Percentiles rank a stretch among this genome's conserved stretches.
Evolutionary conservation across 805 yeast genomes (phyloP).

Genomic region (Novakomyces olei): DNA sequence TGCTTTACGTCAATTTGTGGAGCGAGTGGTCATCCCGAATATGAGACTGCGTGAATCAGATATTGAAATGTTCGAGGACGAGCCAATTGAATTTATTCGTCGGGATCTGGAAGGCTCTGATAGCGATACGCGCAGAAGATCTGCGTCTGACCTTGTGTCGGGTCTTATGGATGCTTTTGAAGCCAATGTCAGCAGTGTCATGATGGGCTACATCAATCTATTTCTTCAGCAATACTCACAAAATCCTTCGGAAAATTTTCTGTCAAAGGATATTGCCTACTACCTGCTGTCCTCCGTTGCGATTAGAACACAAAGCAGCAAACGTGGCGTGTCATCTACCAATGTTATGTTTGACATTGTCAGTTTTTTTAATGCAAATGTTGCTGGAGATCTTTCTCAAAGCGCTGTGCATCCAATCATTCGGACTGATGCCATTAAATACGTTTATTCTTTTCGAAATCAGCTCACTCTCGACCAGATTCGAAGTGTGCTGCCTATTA

Average conservation of each 20-base stretch:
- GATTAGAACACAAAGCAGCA: conserved; percentile 71
- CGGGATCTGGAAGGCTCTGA: conserved; percentile 91
- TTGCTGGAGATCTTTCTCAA: conserved; percentile 58
- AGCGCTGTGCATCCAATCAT: conserved; percentile 43
- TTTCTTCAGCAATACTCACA: conserved; percentile 33
- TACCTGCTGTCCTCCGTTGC: conserved; percentile 77
- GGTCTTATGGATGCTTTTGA: conserved; percentile 67
- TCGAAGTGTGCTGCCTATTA: conserved; percentile 52
- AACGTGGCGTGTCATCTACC: conserved; percentile 68
- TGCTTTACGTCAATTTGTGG: conserved; percentile 52
- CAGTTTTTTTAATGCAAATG: conserved; percentile 54
- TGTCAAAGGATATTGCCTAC: conserved; percentile 64
- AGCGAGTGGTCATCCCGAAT: conserved; percentile 73
- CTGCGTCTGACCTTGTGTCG: conserved; percentile 78
- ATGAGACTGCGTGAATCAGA: conserved; percentile 68
- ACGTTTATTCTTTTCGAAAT: conserved; percentile 71
- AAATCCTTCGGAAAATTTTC: conserved; percentile 42
- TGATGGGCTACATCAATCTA: conserved; percentile 45
- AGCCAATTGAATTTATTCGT: conserved; percentile 80
- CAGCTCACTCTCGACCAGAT: conserved; percentile 77
- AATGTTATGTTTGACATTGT: conserved; percentile 71
- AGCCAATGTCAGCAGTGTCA: conserved; percentile 46
- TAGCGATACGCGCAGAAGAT: conserved; percentile 72
- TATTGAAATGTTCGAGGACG: conserved; percentile 87
- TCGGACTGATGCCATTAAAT: conserved; percentile 81